Percentiles rank a stretch among this genome's conserved stretches.
Evolutionary conservation across 495 filamentous ascomycete species (phyloP).

Genomic region (Usnea hakonensis): DNA sequence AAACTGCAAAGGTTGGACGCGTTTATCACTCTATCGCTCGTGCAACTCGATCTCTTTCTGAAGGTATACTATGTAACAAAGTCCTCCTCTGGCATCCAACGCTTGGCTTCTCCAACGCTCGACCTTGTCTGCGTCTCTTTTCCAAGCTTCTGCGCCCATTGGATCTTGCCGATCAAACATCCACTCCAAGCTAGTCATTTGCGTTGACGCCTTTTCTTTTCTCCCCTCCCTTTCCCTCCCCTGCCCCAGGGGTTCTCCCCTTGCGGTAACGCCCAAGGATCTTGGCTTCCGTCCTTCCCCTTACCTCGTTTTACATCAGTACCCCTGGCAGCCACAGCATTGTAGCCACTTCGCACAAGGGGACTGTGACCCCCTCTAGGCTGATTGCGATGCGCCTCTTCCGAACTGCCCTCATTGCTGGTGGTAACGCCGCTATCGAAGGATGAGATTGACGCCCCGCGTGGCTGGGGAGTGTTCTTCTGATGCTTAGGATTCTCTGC

Average conservation of each 20-base stretch:
- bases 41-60: not conserved
- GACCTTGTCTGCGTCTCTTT: not conserved
- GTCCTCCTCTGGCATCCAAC: not conserved
- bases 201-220: not conserved
- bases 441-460: not conserved
- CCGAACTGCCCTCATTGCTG: not conserved
- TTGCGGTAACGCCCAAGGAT: conserved; percentile 11
- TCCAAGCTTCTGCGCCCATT: not conserved
- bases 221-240: not conserved
- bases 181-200: not conserved
- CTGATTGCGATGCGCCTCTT: not conserved
- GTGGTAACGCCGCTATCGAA: not conserved
- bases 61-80: not conserved
- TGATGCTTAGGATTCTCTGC: not conserved
- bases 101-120: not conserved
- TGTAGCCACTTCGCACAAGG: not conserved
- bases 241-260: conserved; percentile 8
- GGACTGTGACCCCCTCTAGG: not conserved
- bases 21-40: not conserved
- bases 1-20: not conserved
- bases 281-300: not conserved
- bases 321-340: not conserved
- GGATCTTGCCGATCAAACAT: not conserved
- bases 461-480: not conserved
- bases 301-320: not conserved